Evolutionary conservation across 1,139 yeast species (phyloP), one percentile per base, ranked within the genome.

Genomic region (Zygosaccharomyces pseudobailii): DNA sequence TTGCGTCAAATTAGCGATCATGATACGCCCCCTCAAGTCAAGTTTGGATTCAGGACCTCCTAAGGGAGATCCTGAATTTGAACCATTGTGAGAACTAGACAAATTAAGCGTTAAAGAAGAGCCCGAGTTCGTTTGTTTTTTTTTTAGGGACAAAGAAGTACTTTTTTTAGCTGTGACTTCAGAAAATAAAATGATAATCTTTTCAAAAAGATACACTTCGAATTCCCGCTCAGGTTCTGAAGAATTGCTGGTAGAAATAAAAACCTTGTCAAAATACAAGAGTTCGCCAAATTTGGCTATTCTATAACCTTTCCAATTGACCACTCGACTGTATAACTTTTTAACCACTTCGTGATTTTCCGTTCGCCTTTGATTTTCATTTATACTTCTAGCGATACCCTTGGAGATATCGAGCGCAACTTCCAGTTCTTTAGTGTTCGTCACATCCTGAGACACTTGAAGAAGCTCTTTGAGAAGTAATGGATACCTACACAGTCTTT

Each of bases 221-320:
- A 88, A 92, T 60, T 90, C 97, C 51, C 87, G 80, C 65, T 92
- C 98, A 44, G 78, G 76, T 38, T 88, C 94, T 40, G 78, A 55
- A 2, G 66, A 55, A 39, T 68, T 68, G 45, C 57, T 61, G 22
- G 71, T 69, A 1, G 73, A 69, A 10, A 92, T 96, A 2, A 84
- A 82, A 39, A 87, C 92, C 33, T 75, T 71, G 45, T 92, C 95
- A 60, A 83, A 87, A 62, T 82, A 81, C 43, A 90, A 69, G 48
- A 92, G 74, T 51, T 87, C 95, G 25, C 99, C 98, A 67, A 89
- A 88, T 56, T 83, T 87, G 51, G 75, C 76, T 45, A 87, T 72
- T 54, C 82, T 82, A 67, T 88, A 90, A n/a, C 97, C 97, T 57
- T 90, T 80, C 98, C 98, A 92, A 67, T 90, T 95, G 36, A 77